These are phyloP conservation scores for Babesia microti DNA, from an alignment of 169 alveolate species.

Conservation along the genomic window DNA sequence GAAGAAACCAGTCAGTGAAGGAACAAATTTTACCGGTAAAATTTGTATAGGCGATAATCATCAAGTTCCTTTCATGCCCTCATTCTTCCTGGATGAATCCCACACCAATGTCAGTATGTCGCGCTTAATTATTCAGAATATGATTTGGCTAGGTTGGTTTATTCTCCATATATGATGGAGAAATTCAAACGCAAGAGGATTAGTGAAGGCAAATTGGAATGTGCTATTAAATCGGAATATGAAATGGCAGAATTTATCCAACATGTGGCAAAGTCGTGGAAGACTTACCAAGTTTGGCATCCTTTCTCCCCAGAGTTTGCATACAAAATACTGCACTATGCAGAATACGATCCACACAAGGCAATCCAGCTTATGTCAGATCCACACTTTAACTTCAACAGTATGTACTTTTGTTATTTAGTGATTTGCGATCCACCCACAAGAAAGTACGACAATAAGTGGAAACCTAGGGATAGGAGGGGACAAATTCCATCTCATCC, in stretches of 20 bases:
- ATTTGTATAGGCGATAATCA: constrained; percentile 65
- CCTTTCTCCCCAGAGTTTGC: constrained; percentile 79
- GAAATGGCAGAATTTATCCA: constrained; percentile 67
- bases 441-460: constrained; percentile 68
- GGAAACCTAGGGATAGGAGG: constrained; percentile 73
- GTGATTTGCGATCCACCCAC: constrained; percentile 72
- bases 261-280: constrained; percentile 70
- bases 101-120: constrained; percentile 13
- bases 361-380: constrained; percentile 68
- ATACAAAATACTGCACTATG: constrained; percentile 66
- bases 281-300: constrained; percentile 73
- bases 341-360: constrained; percentile 69
- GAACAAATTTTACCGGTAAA: constrained; percentile 58
- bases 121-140: constrained; percentile 9
- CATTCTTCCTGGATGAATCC: constrained; percentile 61
- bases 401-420: constrained; percentile 22
- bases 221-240: constrained; percentile 60
- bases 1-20: constrained; percentile 62
- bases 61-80: constrained; percentile 72
- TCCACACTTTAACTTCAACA: constrained; percentile 60
- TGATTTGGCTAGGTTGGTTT: constrained; percentile 63
- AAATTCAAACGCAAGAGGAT: constrained; percentile 48
- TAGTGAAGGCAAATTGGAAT: constrained; percentile 58
- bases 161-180: constrained; percentile 68
- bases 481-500: constrained; percentile 65